phyloP scores from a whole-genome alignment of 805 yeast genomes.

The Ogataea allantospora region DNA sequence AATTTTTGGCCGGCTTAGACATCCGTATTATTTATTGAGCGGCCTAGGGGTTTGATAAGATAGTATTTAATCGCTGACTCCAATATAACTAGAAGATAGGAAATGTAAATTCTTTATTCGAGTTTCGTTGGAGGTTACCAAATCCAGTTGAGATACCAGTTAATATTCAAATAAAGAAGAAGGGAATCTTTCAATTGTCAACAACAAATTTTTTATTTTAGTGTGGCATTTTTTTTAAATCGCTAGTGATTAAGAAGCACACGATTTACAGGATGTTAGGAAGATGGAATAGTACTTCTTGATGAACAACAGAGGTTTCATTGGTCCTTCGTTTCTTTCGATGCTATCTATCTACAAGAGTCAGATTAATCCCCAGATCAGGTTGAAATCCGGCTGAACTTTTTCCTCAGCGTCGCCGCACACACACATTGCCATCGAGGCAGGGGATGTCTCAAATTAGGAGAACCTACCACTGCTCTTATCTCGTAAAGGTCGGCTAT shows the following conservation, averaged over 20 bases:
- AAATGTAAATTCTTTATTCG: too few species aligned
- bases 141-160: neutral
- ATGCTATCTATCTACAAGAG: too few species aligned
- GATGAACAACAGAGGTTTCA: too few species aligned
- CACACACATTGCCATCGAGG: conserved; percentile 9
- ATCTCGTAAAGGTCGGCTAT: too few species aligned
- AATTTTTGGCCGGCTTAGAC: conserved; percentile 11
- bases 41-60: conserved; percentile 2
- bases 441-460: neutral
- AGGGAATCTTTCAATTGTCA: conserved; percentile 4
- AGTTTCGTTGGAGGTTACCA: neutral
- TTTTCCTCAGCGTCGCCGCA: conserved; percentile 10
- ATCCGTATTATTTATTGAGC: conserved; percentile 7
- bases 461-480: too few species aligned
- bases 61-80: too few species aligned
- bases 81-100: too few species aligned
- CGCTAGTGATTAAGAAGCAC: neutral
- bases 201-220: conserved; percentile 7
- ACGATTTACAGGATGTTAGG: neutral
- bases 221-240: conserved; percentile 5
- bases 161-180: neutral
- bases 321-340: too few species aligned
- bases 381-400: neutral
- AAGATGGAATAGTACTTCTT: too few species aligned
- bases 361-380: too few species aligned